These are phyloP conservation scores for Colletotrichum karsti DNA, from an alignment of 2,329 filamentous ascomycete genomes.

Conservation along the genomic window DNA sequence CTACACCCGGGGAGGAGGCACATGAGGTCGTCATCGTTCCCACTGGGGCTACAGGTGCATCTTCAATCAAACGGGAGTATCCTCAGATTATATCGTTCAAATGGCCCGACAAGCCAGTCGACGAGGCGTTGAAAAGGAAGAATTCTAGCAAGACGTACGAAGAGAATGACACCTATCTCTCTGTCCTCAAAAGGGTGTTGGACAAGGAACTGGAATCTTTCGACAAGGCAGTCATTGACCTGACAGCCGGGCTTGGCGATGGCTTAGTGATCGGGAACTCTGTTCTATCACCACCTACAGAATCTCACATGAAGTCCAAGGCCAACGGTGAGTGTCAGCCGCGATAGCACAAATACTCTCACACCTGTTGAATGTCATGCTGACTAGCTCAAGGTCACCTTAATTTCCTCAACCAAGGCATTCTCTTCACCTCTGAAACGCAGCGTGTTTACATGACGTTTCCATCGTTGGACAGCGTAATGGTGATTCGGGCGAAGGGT, in stretches of 20 bases:
- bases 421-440: neutral
- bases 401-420: neutral
- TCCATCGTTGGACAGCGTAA: neutral
- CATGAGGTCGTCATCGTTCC: neutral
- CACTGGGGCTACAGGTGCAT: neutral
- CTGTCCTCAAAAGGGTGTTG: neutral
- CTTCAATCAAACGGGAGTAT: neutral
- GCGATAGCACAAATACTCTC: too few relatives aligned
- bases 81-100: constrained; percentile 8
- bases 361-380: neutral
- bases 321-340: neutral
- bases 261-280: accelerated
- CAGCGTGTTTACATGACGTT: neutral
- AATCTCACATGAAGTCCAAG: accelerated
- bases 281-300: neutral
- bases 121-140: neutral
- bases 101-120: neutral
- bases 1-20: accelerated
- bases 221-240: neutral
- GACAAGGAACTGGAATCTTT: neutral
- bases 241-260: neutral
- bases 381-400: neutral
- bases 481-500: neutral
- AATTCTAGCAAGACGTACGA: neutral
- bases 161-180: neutral